Evolutionary conservation across 257 asterid genomes (phyloP).

Genomic region (Ocimum tenuiflorum): DNA sequence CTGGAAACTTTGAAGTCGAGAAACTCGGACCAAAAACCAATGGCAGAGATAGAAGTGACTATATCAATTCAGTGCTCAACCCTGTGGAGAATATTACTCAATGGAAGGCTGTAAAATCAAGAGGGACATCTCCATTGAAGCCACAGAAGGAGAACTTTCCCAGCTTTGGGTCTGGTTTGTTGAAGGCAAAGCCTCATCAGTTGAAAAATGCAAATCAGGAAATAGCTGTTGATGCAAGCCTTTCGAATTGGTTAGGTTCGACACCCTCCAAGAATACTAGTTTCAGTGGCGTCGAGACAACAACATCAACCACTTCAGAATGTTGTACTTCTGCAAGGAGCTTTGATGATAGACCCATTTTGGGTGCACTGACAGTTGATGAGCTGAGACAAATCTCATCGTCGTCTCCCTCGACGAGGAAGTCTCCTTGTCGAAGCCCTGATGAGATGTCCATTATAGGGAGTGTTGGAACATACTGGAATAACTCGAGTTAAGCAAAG

Average conservation of each 20-base stretch:
- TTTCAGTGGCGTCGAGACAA: conserved; percentile 34
- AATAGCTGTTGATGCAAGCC: conserved; percentile 81
- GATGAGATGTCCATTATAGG: conserved; percentile 92
- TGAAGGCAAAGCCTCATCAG: conserved; percentile 36
- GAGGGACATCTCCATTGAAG: conserved; percentile 29
- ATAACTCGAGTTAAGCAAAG: conserved; percentile 32
- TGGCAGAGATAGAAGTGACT: conserved; percentile 62
- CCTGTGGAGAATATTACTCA: conserved; percentile 84
- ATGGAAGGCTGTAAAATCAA: conserved; percentile 74
- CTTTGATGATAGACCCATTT: conserved; percentile 86
- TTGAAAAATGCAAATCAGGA: conserved; percentile 36
- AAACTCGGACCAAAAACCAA: conserved; percentile 24
- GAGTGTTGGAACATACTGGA: conserved; percentile 88
- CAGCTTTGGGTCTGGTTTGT: conserved; percentile 30
- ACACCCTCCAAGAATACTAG: conserved; percentile 36
- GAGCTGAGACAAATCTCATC: conserved; percentile 69
- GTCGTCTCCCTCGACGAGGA: conserved; percentile 51
- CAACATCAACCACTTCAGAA: conserved; percentile 37
- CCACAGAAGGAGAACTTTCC: conserved; percentile 70
- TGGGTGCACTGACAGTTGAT: conserved; percentile 90
- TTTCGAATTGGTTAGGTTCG: conserved; percentile 75
- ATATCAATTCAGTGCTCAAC: conserved; percentile 67
- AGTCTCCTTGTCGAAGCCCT: conserved; percentile 81
- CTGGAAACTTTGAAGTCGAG: conserved; percentile 27
- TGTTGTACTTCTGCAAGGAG: conserved; percentile 43